Evolutionary conservation across 306 rosid species (phyloP).

Genomic region (Casuarina glauca): DNA sequence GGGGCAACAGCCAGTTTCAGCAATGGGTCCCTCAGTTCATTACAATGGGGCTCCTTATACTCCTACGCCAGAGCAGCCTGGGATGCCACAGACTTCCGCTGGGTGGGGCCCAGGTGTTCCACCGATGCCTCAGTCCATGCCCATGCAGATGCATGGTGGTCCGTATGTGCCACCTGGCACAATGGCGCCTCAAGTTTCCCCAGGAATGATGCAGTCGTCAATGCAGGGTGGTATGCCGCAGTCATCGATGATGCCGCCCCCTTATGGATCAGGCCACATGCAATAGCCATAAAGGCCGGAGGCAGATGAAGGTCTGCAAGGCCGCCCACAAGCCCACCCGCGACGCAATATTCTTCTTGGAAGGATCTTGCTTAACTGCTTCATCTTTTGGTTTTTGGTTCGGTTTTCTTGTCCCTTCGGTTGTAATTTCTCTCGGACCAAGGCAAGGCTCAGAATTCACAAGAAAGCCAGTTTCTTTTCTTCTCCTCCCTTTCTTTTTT

Average conservation of each 20-base stretch:
- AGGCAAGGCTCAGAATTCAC: neutral
- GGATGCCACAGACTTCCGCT: constrained; percentile 57
- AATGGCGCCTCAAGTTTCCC: constrained; percentile 53
- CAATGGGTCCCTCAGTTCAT: constrained; percentile 51
- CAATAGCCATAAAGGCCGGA: constrained; percentile 40
- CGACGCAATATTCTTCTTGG: neutral
- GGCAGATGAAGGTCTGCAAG: neutral
- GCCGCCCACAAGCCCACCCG: no score
- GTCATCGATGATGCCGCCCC: constrained; percentile 36
- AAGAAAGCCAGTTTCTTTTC: neutral
- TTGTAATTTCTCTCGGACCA: neutral
- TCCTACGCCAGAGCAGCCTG: constrained; percentile 48
- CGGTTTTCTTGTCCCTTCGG: neutral
- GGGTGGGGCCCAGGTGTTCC: constrained; percentile 72
- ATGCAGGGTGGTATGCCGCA: constrained; percentile 41
- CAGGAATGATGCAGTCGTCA: constrained; percentile 68
- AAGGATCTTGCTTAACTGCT: constrained; percentile 17
- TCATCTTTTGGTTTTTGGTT: constrained; percentile 3
- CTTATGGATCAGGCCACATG: constrained; percentile 56
- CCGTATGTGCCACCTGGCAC: constrained; percentile 66
- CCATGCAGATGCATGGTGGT: constrained; percentile 61
- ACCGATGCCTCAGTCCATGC: constrained; percentile 52
- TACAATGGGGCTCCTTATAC: constrained; percentile 49
- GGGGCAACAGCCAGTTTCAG: constrained; percentile 74
- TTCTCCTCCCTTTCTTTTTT: neutral